Conservation (phyloP, 805 yeast species). For the Starmerella vaccinii region DNA sequence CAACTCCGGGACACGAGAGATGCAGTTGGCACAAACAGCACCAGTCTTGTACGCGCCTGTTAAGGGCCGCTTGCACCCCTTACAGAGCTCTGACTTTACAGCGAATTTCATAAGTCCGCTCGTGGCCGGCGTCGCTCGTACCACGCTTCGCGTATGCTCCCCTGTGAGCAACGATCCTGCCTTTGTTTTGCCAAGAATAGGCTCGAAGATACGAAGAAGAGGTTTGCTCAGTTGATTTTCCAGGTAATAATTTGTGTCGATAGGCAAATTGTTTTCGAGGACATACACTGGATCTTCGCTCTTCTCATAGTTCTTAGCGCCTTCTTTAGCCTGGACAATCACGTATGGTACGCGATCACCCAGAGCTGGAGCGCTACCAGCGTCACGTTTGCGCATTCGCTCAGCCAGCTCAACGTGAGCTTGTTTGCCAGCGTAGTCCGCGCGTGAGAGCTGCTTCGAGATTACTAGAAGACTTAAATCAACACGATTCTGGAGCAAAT, state of each 20-base stretch:
- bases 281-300: slow-evolving; percentile 95
- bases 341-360: slow-evolving; percentile 99
- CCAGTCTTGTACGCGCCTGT: slow-evolving; percentile 45
- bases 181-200: slow-evolving; percentile 76
- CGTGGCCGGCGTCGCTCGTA: slow-evolving; percentile 56
- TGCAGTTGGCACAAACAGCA: slow-evolving; percentile 72
- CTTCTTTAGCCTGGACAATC: slow-evolving; percentile 69
- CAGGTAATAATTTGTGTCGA: slow-evolving; percentile 86
- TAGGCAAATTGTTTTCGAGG: slow-evolving; percentile 80
- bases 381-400: slow-evolving; percentile 89
- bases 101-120: slow-evolving; percentile 92
- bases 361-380: slow-evolving; percentile 91
- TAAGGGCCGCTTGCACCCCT: slow-evolving; percentile 77
- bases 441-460: slow-evolving; percentile 78
- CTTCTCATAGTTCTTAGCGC: slow-evolving; percentile 79
- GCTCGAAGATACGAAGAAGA: slow-evolving; percentile 83
- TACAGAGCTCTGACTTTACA: slow-evolving; percentile 77
- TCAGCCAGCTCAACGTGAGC: slow-evolving; percentile 96
- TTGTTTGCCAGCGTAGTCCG: slow-evolving; percentile 90
- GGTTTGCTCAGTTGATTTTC: slow-evolving; percentile 93
- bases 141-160: slow-evolving; percentile 68
- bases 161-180: slow-evolving; percentile 75
- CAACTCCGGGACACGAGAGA: slow-evolving; percentile 55
- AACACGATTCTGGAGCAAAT: slow-evolving; percentile 77
- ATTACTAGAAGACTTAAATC: slow-evolving; percentile 91